These are phyloP conservation scores for Fusarium brachygibbosum DNA, from an alignment of 2,329 filamentous ascomycete species.

Conservation along the genomic window DNA sequence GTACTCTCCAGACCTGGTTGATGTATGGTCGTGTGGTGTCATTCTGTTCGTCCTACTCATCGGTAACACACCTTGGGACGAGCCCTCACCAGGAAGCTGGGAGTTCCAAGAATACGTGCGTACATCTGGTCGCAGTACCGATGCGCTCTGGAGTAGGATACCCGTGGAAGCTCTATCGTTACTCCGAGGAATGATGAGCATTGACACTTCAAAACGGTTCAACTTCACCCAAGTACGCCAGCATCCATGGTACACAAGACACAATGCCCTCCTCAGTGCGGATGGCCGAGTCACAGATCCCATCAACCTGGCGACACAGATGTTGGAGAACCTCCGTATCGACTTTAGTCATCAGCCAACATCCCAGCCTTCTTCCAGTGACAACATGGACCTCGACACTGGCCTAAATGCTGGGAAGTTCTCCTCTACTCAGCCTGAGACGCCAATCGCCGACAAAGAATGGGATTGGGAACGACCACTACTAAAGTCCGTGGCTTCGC, in stretches of 20 bases:
- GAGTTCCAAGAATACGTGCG: constrained; percentile 91
- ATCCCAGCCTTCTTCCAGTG: constrained; percentile 56
- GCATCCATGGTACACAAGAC: constrained; percentile 94
- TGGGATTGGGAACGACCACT: constrained; percentile 90
- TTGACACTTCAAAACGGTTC: constrained; percentile 82
- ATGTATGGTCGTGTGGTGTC: constrained; percentile 98
- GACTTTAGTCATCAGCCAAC: constrained; percentile 81
- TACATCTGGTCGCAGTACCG: constrained; percentile 82
- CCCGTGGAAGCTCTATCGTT: constrained; percentile 82
- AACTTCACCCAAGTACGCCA: constrained; percentile 87
- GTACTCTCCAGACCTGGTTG: constrained; percentile 84
- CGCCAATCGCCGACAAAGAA: constrained; percentile 77
- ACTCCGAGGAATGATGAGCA: constrained; percentile 91
- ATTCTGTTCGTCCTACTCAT: constrained; percentile 97
- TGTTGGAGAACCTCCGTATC: constrained; percentile 92
- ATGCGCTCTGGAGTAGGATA: constrained; percentile 86
- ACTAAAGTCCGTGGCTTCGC: constrained; percentile 65
- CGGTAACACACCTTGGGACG: constrained; percentile 98
- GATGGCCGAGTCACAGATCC: constrained; percentile 84
- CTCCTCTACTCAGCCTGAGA: constrained; percentile 88
- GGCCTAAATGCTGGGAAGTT: constrained; percentile 63
- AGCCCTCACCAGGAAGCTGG: constrained; percentile 86
- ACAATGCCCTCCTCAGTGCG: constrained; percentile 79
- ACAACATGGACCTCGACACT: constrained; percentile 79
- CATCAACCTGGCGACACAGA: constrained; percentile 88